Base-by-base conservation (phyloP, 192 early-diverging fungal species). In the Allomyces macrogynus region DNA sequence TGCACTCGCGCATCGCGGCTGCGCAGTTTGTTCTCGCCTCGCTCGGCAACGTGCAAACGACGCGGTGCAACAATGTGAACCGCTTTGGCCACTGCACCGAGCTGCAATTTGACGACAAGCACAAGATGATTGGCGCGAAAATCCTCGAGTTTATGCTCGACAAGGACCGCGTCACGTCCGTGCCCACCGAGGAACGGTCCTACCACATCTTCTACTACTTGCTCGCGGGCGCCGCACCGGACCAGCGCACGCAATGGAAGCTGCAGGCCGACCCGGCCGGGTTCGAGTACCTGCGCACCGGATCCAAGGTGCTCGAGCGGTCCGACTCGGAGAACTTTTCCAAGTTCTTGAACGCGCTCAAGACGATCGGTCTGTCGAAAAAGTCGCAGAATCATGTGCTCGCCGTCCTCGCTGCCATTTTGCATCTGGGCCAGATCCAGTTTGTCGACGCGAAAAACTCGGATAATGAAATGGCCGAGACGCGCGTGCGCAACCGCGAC, bases 161-260 rank as follows among this genome's bases (percentile, higher is more conserved):
- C 65, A 90, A 91, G 72, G 74, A 72, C 49, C 84, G 92, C 7
- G 83, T 96, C 32, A 78, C 84, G 7, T 77, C 78, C 18, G 62
- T 73, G 1, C 71, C 69, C 16, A 67, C 78, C 40, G 80, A 79
- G 66, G 92, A 92, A 65, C 82, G 87, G 64, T 91, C 85, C 74
- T 99, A 94, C 77, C 90, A 97, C 70, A 86, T 95, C 32, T 92
- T 99, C 71, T 93, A 99, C 77, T 87, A 92, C 69, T 75, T 99
- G 26, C 80, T 95, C 7, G 85, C 89, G 24, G 96, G 94, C n/a
- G 78, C 79, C 0, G 78, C 84, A 24, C 66, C 75, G 23, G 86
- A 90, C 67, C 92, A 97, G 74, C 86, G 83, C 63, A 54, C 80
- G 20, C 74, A 83, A 65, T 82, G 88, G 63, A 84, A 83, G 61